A percentile compares a stretch with the other conserved stretches of the same genome.
phyloP scores from a whole-genome alignment of 2,329 filamentous ascomycete genomes.

The Xylaria sp. region DNA sequence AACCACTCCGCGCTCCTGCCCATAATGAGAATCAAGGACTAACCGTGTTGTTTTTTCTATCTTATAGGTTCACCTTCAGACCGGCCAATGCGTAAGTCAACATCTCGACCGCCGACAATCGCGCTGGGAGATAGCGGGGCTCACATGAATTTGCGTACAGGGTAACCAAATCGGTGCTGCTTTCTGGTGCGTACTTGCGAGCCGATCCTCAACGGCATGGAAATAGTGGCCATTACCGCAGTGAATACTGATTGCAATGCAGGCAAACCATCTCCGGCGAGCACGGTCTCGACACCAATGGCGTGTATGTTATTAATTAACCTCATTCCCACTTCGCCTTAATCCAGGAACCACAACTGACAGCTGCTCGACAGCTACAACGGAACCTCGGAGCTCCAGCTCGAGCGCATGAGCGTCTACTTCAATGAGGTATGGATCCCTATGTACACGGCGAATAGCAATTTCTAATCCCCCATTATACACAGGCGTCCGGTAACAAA shows the following conservation, averaged over 20 bases:
- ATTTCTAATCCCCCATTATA: conserved; percentile 15
- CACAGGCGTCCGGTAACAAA: conserved; percentile 92
- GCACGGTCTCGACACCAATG: conserved; percentile 96
- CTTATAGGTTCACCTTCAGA: conserved; percentile 95
- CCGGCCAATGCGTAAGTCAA: conserved; percentile 93
- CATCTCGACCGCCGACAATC: conserved; percentile 31
- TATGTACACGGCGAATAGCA: conserved; percentile 3
- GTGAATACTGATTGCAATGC: conserved; percentile 5
- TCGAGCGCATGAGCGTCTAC: conserved; percentile 99
- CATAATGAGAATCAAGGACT: conserved; percentile 43
- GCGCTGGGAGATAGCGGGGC: conserved; percentile 20
- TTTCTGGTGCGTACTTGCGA: conserved; percentile 79
- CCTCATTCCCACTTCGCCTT: conserved; percentile 2
- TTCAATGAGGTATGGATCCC: conserved; percentile 73
- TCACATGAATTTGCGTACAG: conserved; percentile 57
- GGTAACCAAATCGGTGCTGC: conserved; percentile 99
- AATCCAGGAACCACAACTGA: conserved; percentile 27
- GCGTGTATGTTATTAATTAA: conserved; percentile 69
- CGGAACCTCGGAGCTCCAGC: conserved; percentile 96
- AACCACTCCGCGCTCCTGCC: conserved; percentile 29
- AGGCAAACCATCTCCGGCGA: conserved; percentile 84
- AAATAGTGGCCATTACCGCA: not conserved
- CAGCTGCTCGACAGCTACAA: conserved; percentile 71
- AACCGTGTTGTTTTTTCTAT: conserved; percentile 52
- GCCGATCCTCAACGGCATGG: not conserved